A percentile compares a stretch with the other conserved stretches of the same genome.
phyloP scores from a whole-genome alignment of 306 rosid species.

The Lupinus albus region DNA sequence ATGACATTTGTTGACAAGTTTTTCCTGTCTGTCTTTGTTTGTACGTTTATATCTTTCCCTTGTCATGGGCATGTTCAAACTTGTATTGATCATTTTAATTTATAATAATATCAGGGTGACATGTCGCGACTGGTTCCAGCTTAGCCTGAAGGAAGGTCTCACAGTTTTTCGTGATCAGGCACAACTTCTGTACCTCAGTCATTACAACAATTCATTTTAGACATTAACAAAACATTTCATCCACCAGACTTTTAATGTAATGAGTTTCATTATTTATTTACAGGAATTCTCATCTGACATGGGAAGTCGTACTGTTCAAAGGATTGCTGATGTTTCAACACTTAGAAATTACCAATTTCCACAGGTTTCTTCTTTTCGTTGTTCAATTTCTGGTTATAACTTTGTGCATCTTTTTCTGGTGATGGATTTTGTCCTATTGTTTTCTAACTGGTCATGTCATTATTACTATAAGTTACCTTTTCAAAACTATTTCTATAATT shows the following conservation, averaged over 20 bases:
- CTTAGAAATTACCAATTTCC: constrained; percentile 95
- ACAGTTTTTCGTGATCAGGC: constrained; percentile 99
- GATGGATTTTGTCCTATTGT: constrained; percentile 20
- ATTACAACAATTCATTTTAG: constrained; percentile 21
- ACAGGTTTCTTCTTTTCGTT: constrained; percentile 61
- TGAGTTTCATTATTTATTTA: constrained; percentile 32
- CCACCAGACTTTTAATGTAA: constrained; percentile 18
- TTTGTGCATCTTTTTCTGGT: constrained; percentile 26
- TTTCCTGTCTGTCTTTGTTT: constrained; percentile 17
- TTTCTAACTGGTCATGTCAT: constrained; percentile 6
- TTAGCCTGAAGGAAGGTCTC: constrained; percentile 96
- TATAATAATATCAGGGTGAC: constrained; percentile 74
- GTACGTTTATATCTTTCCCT: constrained; percentile 3
- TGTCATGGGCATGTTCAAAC: constrained; percentile 16
- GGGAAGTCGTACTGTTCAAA: constrained; percentile 94
- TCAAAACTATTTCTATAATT: background rate
- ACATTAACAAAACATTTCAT: constrained; percentile 6
- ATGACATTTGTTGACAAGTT: constrained; percentile 14
- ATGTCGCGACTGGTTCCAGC: constrained; percentile 99
- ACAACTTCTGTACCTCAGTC: constrained; percentile 26
- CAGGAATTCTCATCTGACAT: constrained; percentile 98
- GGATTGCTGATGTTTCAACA: constrained; percentile 84
- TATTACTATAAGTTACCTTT: constrained; percentile 4
- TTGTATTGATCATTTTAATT: constrained; percentile 42
- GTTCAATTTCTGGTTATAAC: background rate